Percentiles rank a stretch among this genome's conserved stretches.
These are phyloP conservation scores for Vanrija humicola DNA, from an alignment of 1,284 basidiomycete genomes.

Conservation along the genomic window DNA sequence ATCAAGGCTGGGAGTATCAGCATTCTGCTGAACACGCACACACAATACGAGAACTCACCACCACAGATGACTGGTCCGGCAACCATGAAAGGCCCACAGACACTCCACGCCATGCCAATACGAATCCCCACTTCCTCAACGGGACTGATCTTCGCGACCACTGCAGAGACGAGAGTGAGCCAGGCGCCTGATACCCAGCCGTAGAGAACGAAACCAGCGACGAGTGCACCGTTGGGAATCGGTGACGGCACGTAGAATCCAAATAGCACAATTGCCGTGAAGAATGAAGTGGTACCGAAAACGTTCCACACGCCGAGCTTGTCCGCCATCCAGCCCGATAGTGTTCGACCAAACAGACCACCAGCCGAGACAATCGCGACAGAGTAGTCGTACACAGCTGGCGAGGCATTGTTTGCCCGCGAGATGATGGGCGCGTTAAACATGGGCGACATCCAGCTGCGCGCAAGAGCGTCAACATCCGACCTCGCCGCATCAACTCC, in stretches of 20 bases:
- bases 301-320: conserved; percentile 40
- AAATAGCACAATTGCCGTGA: conserved; percentile 28
- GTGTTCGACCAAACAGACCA: conserved; percentile 35
- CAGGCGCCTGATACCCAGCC: conserved; percentile 39
- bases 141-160: conserved; percentile 37
- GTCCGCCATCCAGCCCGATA: conserved; percentile 38
- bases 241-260: conserved; percentile 29
- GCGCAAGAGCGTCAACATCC: background rate
- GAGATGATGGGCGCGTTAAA: conserved; percentile 35
- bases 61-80: conserved; percentile 39
- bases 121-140: conserved; percentile 43
- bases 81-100: conserved; percentile 29
- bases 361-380: conserved; percentile 42
- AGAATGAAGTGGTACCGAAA: conserved; percentile 27
- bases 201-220: conserved; percentile 38
- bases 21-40: background rate
- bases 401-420: conserved; percentile 23
- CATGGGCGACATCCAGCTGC: conserved; percentile 33
- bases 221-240: conserved; percentile 25
- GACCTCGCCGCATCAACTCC: too few relatives aligned
- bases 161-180: conserved; percentile 40
- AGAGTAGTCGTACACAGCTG: conserved; percentile 29
- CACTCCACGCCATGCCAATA: conserved; percentile 43
- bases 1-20: conserved; percentile 25
- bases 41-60: conserved; percentile 15